Evolutionary conservation across 352 stramenopile genomes (phyloP), one percentile per base, ranked within the genome.

Genomic region (Aphanomyces invadans): DNA sequence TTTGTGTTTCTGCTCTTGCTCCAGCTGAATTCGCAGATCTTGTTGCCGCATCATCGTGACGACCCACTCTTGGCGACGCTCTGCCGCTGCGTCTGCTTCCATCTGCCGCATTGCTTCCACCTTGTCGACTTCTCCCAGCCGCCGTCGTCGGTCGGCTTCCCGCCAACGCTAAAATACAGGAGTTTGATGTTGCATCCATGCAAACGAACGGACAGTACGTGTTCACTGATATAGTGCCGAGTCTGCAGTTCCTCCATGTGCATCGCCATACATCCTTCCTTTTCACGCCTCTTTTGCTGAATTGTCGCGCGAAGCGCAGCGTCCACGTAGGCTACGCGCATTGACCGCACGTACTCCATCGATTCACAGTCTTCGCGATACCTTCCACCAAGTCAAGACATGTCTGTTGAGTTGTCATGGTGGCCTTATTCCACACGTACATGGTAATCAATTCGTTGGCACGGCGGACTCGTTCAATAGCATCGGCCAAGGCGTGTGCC

Each of bases 171-270:
- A 42, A 12, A 19, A 19, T 23, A 5, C 19, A 26, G 7, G 1
- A 56, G 15, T 17, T 15, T 21, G 9, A 12, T 51, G 4, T 48
- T 25, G 2, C 23, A 15, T 54, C 26, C 4, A 55, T 26, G 17
- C 26, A n/a, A 23, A 28, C 19, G 25, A 29, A 57, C n/a, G 4
- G 15, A n/a, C 25, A 19, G 44, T 25, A 61, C 48, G 4, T 52
- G 25, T 51, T 63, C 48, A 5, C 77, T 73, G 5, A 89, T 65
- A 0, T 79, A 42, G 38, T 89, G 86, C 5, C 78, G 73, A 39
- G 62, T 81, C 10, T 79, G 71, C 52, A 80, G 77, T 46, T 90
- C 80, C 60, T 90, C 76, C 0, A 84, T 62, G 29, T 80, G 21
- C 80, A 89, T 90, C 1, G 64, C 65, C 3, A 73, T 63, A 36